Conservation (phyloP, 306 rosid genomes). For the Vigna reflexopilosa region DNA sequence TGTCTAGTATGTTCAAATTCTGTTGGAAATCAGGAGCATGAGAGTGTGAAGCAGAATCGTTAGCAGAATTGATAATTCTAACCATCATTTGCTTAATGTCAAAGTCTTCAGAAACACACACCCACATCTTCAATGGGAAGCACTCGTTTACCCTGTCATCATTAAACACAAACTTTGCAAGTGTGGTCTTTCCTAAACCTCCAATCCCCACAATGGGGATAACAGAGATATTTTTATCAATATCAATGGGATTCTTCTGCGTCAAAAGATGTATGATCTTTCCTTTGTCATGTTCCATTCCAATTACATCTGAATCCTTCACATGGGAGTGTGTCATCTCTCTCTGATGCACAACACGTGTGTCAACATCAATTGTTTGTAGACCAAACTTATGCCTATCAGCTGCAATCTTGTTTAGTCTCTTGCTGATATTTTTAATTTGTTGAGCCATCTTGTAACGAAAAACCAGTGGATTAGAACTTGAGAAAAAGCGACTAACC, state of each 20-base stretch:
- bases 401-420: constrained; percentile 25
- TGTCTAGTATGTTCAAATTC: neutral
- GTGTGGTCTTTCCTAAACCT: constrained; percentile 45
- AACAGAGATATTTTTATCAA: neutral
- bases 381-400: constrained; percentile 8
- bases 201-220: constrained; percentile 41
- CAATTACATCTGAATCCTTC: no score
- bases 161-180: constrained; percentile 31
- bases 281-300: neutral
- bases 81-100: constrained; percentile 1
- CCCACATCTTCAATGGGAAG: constrained; percentile 34
- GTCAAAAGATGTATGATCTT: constrained; percentile 13
- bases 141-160: neutral
- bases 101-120: constrained; percentile 33
- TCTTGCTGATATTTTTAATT: neutral
- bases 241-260: neutral
- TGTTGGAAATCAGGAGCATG: neutral
- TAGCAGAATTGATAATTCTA: constrained; percentile 25
- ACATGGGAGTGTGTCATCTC: constrained; percentile 34
- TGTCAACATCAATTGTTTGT: neutral
- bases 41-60: neutral
- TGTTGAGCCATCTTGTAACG: neutral
- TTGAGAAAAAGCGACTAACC: constrained; percentile 28
- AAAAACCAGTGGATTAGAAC: neutral
- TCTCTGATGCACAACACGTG: neutral